Conservation (phyloP, 352 stramenopile species). For the Elongisporangium anandrum region DNA sequence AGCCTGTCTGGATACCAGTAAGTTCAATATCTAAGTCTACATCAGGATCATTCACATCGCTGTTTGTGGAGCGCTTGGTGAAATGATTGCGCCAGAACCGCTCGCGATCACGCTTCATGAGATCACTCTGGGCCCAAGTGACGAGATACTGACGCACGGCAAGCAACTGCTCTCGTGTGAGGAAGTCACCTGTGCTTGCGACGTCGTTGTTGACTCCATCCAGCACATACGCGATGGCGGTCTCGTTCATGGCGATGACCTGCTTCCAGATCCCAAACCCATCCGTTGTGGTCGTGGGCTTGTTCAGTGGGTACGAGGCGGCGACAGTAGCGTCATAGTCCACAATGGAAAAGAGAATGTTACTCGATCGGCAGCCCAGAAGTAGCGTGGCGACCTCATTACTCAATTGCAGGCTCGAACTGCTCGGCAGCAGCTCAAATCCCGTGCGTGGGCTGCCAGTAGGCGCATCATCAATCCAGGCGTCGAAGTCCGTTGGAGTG, state of each 20-base stretch:
- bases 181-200: slow-evolving; percentile 30
- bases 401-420: slow-evolving; percentile 37
- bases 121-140: slow-evolving; percentile 33
- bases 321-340: slow-evolving; percentile 38
- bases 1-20: slow-evolving; percentile 43
- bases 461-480: slow-evolving; percentile 58
- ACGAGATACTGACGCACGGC: slow-evolving; percentile 59
- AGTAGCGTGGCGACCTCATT: slow-evolving; percentile 48
- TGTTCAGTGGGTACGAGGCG: slow-evolving; percentile 18
- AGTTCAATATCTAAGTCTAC: slow-evolving; percentile 60
- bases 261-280: slow-evolving; percentile 80
- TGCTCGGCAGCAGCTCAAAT: slow-evolving; percentile 54
- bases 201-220: slow-evolving; percentile 66
- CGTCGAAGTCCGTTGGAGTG: slow-evolving; percentile 45
- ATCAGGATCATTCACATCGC: slow-evolving; percentile 38
- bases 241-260: slow-evolving; percentile 59
- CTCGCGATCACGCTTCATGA: slow-evolving; percentile 50
- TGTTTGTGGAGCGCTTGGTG: slow-evolving; percentile 29
- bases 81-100: slow-evolving; percentile 58
- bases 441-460: slow-evolving; percentile 37
- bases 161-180: slow-evolving; percentile 55
- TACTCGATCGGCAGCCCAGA: slow-evolving; percentile 42
- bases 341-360: slow-evolving; percentile 63
- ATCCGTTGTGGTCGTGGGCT: slow-evolving; percentile 25
- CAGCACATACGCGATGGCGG: slow-evolving; percentile 46